Conservation (phyloP, 768 basidiomycete genomes). For the Boletus tomentosulus region DNA sequence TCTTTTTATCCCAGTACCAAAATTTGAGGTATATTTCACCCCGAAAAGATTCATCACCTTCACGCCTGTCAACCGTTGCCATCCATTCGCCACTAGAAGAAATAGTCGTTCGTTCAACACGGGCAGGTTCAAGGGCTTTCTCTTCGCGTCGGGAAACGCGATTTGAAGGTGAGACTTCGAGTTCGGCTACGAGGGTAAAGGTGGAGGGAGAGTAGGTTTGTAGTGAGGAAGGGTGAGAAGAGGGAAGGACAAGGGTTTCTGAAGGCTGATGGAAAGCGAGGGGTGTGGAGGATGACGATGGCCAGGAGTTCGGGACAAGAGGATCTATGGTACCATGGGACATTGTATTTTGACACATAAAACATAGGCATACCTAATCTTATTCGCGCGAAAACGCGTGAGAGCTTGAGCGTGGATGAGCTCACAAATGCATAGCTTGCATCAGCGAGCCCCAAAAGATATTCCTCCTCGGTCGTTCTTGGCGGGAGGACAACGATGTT, state of each 20-base stretch:
- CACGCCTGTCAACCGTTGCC: slow-evolving; percentile 81
- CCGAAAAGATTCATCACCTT: slow-evolving; percentile 60
- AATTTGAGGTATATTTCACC: slow-evolving; percentile 81
- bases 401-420: slow-evolving; percentile 66
- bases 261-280: slow-evolving; percentile 73
- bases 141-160: slow-evolving; percentile 81
- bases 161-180: slow-evolving; percentile 93
- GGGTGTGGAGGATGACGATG: slow-evolving; percentile 48
- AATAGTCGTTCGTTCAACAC: slow-evolving; percentile 67
- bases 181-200: slow-evolving; percentile 71
- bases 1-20: slow-evolving; percentile 78
- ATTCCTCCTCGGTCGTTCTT: slow-evolving; percentile 71
- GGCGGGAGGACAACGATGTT: slow-evolving; percentile 57
- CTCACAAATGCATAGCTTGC: slow-evolving; percentile 75
- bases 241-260: slow-evolving; percentile 78
- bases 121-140: slow-evolving; percentile 65
- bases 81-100: slow-evolving; percentile 80
- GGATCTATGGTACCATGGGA: slow-evolving; percentile 31
- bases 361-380: slow-evolving; percentile 57
- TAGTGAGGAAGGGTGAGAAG: slow-evolving; percentile 93
- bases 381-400: slow-evolving; percentile 68
- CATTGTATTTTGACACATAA: background rate
- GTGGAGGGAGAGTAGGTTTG: slow-evolving; percentile 80
- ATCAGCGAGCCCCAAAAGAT: slow-evolving; percentile 78
- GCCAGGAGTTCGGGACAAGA: slow-evolving; percentile 27